Base-by-base conservation (phyloP, 2,329 filamentous ascomycete species). In the Xylariaceae sp. region DNA sequence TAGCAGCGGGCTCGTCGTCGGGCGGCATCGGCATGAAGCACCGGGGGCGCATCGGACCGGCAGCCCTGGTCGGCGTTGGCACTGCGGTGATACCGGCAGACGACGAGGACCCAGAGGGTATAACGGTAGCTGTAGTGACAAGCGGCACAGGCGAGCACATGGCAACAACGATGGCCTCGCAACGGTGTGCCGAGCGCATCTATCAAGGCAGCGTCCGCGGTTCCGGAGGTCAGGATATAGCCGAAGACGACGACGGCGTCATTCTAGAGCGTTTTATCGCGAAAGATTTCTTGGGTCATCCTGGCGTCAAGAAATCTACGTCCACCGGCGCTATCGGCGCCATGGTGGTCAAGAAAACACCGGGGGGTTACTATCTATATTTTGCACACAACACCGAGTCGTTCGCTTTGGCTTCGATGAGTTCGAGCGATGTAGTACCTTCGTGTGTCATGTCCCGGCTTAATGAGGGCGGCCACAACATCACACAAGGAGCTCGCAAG, bases 21-120 rank as follows among this genome's bases (percentile, higher is more conserved):
- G 94, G 94, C 5, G 94, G 94, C 1, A 99, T 99, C 68, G 92
- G 94, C 26, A 96, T 99, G 92, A 99, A 99, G 69, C 92, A 96
- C 70, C 84, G 85, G 56, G 95, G 94, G 5, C 87, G 94, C 34
- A 81, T 96, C 58, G 95, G 94, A 0, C 94, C 94, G 30, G 95
- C 94, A 32, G 94, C 94, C 18, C 79, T 99, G 15, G 89, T 97
- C 13, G 92, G 94, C 7, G 84, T 97, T 49, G 94, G 94, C 52
- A 92, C 91, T 18, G 88, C 89, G 34, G 87, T 99, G 26, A 81
- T 96, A n/a, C 92, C 92, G 1, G 76, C 78, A 22, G 84, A 91
- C 57, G 75, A 81, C 1, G 78, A 82, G 29, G 92, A 96, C 65
- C 75, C 81, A 6, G 83, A 89, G 2, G 75, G 78, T 43, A 79